These are phyloP conservation scores for Syzygium syzygioides DNA, from an alignment of 441 rosid species.

Conservation along the genomic window DNA sequence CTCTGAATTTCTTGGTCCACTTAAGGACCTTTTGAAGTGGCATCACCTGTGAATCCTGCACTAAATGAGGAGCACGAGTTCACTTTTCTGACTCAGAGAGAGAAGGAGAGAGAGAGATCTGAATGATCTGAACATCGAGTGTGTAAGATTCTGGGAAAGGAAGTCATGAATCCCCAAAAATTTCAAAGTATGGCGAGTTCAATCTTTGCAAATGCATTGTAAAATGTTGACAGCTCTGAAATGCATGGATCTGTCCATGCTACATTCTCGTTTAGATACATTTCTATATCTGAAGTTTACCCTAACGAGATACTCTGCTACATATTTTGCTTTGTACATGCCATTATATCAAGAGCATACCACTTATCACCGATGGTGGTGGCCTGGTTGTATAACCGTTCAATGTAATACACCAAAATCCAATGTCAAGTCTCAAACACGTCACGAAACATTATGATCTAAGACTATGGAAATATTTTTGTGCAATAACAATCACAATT, in stretches of 20 bases:
- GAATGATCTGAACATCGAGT: neutral
- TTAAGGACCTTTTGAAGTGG: neutral
- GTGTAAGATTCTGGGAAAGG: neutral
- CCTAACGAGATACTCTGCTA: neutral
- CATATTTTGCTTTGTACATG: neutral
- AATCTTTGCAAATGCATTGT: neutral
- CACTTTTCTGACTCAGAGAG: neutral
- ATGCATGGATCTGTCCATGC: neutral
- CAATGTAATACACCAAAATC: neutral
- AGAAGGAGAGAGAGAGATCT: neutral
- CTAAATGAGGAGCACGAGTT: neutral
- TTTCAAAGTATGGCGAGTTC: neutral
- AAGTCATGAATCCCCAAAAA: neutral
- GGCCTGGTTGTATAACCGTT: fast-evolving
- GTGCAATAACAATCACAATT: neutral
- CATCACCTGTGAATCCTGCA: neutral
- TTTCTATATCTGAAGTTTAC: neutral
- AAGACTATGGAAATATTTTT: neutral
- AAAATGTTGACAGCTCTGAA: neutral
- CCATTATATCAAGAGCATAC: neutral
- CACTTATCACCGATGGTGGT: neutral
- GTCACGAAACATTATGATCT: neutral
- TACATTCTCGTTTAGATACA: neutral
- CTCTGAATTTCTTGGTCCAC: neutral
- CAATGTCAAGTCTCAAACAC: neutral